phyloP scores from a whole-genome alignment of 257 asterid species.

The Lycium ferocissimum region DNA sequence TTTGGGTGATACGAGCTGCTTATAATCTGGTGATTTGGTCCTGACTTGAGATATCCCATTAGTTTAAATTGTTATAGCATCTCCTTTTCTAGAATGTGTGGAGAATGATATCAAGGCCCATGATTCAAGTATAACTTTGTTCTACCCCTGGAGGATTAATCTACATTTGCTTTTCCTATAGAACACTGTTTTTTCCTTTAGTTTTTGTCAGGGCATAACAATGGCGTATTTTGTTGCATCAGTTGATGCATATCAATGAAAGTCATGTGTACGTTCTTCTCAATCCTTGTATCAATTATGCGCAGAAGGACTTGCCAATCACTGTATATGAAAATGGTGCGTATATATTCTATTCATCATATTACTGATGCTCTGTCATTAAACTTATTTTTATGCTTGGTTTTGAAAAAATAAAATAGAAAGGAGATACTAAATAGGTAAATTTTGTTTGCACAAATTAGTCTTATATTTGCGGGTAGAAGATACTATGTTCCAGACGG shows the following conservation, averaged over 20 bases:
- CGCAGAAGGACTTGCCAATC: slow-evolving; percentile 93
- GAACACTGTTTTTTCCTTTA: not conserved
- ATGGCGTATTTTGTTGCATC: slow-evolving; percentile 31
- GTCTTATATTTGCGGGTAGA: no score
- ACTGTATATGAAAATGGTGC: slow-evolving; percentile 90
- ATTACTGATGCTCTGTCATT: not conserved
- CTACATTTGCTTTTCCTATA: not conserved
- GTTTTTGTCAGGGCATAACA: not conserved
- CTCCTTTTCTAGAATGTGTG: slow-evolving; percentile 1
- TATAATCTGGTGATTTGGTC: not conserved
- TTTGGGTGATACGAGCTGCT: no score
- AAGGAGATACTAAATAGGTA: not conserved
- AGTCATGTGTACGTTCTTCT: slow-evolving; percentile 93
- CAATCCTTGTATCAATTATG: slow-evolving; percentile 84
- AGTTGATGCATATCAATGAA: slow-evolving; percentile 97
- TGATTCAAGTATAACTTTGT: not conserved
- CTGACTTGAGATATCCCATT: not conserved
- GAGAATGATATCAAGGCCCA: not conserved
- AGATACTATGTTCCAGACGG: no score
- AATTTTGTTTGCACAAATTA: no score
- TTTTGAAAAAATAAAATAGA: not conserved
- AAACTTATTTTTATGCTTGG: not conserved
- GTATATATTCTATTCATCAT: slow-evolving; percentile 32
- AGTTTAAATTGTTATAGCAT: not conserved
- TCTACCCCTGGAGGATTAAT: not conserved